Evolutionary conservation across 352 stramenopile species (phyloP), one percentile per base, ranked within the genome.

Genomic region (Pythium insidiosum): DNA sequence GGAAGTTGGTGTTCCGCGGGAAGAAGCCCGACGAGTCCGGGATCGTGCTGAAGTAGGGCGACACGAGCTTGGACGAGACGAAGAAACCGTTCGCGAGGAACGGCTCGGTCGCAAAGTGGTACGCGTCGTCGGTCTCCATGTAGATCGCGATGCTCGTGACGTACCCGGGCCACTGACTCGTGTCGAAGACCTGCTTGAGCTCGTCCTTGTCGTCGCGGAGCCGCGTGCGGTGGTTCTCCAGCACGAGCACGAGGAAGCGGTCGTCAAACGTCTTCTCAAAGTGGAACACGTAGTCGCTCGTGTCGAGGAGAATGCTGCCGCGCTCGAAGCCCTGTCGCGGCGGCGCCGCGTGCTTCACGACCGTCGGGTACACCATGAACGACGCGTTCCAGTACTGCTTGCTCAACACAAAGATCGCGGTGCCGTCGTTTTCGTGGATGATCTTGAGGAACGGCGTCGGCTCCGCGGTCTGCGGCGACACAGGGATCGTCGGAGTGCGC

Each of bases 81-180:
- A 83, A 94, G 52, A 93, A 95, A 5, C 80, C 83, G 39, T 74
- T 86, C 3, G 55, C 45, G 37, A 86, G 47, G 25, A 91, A 84
- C 15, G 59, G 18, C 22, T 85, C 61, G 0, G 66, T 58, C 4
- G 58, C 51, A 39, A 88, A 66, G 35, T 75, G 66, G 46, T 64
- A 79, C 15, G 61, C 61, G 11, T 65, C 52, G 6, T 86, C 64
- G 6, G 66, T 85, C 48, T 88, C 76, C n/a, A 50, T 47, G 38
- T 74, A 74, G 44, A 86, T 85, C 6, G 65, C 47, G 6, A 88
- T 51, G 23, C 66, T 69, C 7, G 50, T 62, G 15, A 69, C 47
- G 48, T 81, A 79, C 1, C 71, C 76, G 25, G 73, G 68, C 76
- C 73, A 88, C 38, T 86, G 66, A 21, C 62, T 86, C 28, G 73